Evolutionary conservation across 2,329 filamentous ascomycete species (phyloP).

Genomic region (Colletotrichum magnum): DNA sequence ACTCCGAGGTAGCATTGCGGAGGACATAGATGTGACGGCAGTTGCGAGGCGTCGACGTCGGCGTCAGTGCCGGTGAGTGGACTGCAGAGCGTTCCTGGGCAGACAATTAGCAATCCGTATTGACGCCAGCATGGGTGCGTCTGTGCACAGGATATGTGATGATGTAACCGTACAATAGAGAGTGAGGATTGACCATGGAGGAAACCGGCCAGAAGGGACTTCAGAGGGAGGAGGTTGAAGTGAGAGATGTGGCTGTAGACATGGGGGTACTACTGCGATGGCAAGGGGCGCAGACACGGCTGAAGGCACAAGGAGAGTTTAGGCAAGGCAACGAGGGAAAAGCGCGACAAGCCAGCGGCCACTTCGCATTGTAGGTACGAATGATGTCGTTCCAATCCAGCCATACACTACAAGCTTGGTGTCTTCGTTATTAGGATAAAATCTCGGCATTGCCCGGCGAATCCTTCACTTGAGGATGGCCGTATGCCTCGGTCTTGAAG

Average conservation of each 20-base stretch:
- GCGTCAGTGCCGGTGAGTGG: constrained; percentile 29
- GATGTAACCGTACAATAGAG: constrained; percentile 34
- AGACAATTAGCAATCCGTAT: constrained; percentile 35
- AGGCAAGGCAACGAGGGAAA: constrained; percentile 14
- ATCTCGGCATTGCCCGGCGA: constrained; percentile 24
- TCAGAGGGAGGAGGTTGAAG: constrained; percentile 11
- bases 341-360: constrained; percentile 18
- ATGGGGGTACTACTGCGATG: constrained; percentile 32
- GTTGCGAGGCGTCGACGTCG: constrained; percentile 27
- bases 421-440: constrained; percentile 26
- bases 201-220: constrained; percentile 10
- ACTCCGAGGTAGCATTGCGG: constrained; percentile 60
- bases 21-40: constrained; percentile 45
- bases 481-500: constrained; percentile 23
- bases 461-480: constrained; percentile 35
- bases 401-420: constrained; percentile 11
- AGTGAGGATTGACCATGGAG: neutral
- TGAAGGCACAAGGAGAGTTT: constrained; percentile 11
- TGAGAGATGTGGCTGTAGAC: constrained; percentile 29
- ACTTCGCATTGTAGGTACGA: constrained; percentile 9
- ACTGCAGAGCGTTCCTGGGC: constrained; percentile 24
- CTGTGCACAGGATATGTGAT: constrained; percentile 30
- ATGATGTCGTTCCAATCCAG: constrained; percentile 16
- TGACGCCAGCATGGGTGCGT: constrained; percentile 7
- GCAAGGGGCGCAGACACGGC: constrained; percentile 21